Base-by-base conservation (phyloP, 768 basidiomycete species). In the Hemileccinum rubropunctum region DNA sequence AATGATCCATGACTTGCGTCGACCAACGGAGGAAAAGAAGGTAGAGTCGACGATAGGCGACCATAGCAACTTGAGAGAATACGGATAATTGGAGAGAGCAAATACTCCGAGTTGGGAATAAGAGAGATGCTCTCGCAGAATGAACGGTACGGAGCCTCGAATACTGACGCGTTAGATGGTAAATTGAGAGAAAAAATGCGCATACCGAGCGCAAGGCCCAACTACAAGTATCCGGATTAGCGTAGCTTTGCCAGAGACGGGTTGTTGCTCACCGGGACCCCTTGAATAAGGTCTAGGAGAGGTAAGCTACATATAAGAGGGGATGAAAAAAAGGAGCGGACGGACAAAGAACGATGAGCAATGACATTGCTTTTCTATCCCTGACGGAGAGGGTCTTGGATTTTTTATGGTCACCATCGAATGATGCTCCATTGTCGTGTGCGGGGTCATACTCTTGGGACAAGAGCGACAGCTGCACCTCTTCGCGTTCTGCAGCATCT, bases 1-100 rank as follows among this genome's bases (percentile, higher is more conserved):
- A 54, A 98, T 86, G 58, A 99, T 98, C 97, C 97, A 99, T 53
- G 91, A 94, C 70, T 98, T 99, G 56, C 97, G 79, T 43, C 97
- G 85, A n/a, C 97, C 97, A 54, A 95, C 58, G 36, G 82, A 85
- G 33, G 82, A 72, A 60, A 87, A 75, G 68, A 88, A 99, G 56
- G 88, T 74, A 2, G 95, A 90, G 64, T 99, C 97, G 47, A 99
- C 92, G 53, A 99, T 87, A 45, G 97, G 97, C 7, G 93, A 95
- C 95, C 95, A 98, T 56, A 98, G 69, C 53, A 99, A 70, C 72
- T 99, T 99, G 61, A 99, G 82, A 18, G 93, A 97, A 73, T 98
- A 99, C 5, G 93, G 93, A 70, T 95, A 95, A 61, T 85, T 88
- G 42, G 91, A 86, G 23, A 99, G 76, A 36, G 93, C 88, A 72